phyloP scores from a whole-genome alignment of 768 basidiomycete species.

The Phanerodontia chrysosporium region DNA sequence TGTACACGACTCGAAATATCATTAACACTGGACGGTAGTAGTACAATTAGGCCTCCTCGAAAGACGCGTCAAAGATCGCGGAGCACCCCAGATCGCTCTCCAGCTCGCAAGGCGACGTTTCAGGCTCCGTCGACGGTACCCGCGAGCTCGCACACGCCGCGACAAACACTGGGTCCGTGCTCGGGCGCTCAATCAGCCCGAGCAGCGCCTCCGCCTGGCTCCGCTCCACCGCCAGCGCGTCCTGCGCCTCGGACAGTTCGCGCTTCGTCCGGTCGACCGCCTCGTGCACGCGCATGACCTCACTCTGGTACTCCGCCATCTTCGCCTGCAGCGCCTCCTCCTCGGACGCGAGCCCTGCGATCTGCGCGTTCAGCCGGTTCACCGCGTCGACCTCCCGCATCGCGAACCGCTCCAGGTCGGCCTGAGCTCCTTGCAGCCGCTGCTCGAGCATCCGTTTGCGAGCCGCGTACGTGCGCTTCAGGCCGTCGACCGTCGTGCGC shows the following conservation, averaged over 20 bases:
- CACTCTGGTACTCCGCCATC: neutral
- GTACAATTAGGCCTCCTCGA: conserved; percentile 5
- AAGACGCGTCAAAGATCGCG: neutral
- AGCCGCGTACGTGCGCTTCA: neutral
- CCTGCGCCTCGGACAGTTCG: neutral
- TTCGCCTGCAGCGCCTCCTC: neutral
- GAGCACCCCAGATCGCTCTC: neutral
- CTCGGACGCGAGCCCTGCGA: neutral
- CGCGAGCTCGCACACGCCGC: neutral
- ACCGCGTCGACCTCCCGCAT: neutral
- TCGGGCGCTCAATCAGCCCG: neutral
- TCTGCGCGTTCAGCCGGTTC: neutral
- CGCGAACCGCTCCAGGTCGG: neutral
- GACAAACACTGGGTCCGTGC: neutral
- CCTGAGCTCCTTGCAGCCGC: neutral
- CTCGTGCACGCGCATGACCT: neutral
- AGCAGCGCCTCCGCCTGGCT: neutral
- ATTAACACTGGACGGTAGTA: no score
- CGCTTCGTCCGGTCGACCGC: neutral
- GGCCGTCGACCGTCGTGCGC: neutral
- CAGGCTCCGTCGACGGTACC: neutral
- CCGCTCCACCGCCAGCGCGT: neutral
- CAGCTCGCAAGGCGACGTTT: no score
- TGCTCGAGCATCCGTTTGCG: neutral
- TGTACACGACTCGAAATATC: no score